These are phyloP conservation scores for Malassezia vespertilionis DNA, from an alignment of 1,284 basidiomycete genomes.

Conservation along the genomic window DNA sequence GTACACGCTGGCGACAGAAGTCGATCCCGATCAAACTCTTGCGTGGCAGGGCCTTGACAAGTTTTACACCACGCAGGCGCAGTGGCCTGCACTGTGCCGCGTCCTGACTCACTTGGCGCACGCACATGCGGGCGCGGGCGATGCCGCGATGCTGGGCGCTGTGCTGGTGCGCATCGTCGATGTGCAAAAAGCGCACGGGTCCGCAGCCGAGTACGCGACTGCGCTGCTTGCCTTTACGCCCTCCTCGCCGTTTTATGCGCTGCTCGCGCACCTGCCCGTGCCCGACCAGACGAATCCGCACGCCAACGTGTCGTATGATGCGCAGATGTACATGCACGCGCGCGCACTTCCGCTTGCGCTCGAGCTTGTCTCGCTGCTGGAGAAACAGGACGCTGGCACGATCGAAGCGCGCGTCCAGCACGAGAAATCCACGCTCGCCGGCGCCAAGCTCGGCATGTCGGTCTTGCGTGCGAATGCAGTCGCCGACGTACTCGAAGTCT, in stretches of 20 bases:
- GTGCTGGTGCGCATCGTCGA: constrained; percentile 65
- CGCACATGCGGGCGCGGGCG: constrained; percentile 43
- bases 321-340: constrained; percentile 61
- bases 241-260: constrained; percentile 58
- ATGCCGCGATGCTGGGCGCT: constrained; percentile 68
- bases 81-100: constrained; percentile 38
- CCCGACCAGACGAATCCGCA: constrained; percentile 66
- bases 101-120: constrained; percentile 40
- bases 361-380: constrained; percentile 30
- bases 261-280: constrained; percentile 59
- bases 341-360: constrained; percentile 28
- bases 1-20: constrained; percentile 45
- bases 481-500: constrained; percentile 22
- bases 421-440: constrained; percentile 32
- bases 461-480: constrained; percentile 25
- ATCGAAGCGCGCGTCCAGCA: constrained; percentile 33
- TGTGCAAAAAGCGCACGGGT: constrained; percentile 57
- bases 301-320: constrained; percentile 27
- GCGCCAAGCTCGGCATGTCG: constrained; percentile 30
- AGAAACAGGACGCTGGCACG: constrained; percentile 25
- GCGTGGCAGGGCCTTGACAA: constrained; percentile 49
- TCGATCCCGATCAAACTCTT: constrained; percentile 39
- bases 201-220: constrained; percentile 4
- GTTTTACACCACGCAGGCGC: constrained; percentile 44
- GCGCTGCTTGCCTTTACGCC: constrained; percentile 65